Evolutionary conservation across 257 asterid genomes (phyloP), one percentile per base, ranked within the genome.

Genomic region (Ilex aquifolium): DNA sequence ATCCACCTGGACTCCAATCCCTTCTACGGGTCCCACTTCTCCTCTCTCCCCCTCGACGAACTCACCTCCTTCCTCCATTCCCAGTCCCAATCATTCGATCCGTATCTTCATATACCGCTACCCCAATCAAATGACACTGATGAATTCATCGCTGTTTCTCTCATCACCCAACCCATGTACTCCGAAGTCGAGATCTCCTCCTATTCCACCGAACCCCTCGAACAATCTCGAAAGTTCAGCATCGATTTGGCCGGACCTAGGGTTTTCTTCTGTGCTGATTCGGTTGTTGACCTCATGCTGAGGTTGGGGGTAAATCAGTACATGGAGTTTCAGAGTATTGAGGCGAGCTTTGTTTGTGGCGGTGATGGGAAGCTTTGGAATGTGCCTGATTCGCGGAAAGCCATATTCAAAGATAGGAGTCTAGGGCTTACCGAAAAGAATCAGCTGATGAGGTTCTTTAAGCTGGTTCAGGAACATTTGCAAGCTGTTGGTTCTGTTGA

Each of bases 301-400:
- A 77, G 72, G 55, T 82, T 95, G 39, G 96, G 82, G 8, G 79
- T 88, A 56, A 79, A 80, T 73, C 91, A 79, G 79, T 87, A 85
- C 75, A 85, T 93, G 95, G 95, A 90, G 79, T 93, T 93, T 82
- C 85, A 83, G 77, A 76, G 85, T n/a, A 82, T 90, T 36, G 99
- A 85, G 27, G 82, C 87, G 52, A 83, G 87, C 79, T 85, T 83
- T 69, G 50, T 90, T 61, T 51, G 80, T 51, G 77, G 72, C 21
- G 78, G 69, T 1, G 84, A 73, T 32, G 93, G 91, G 0, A 69
- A 73, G 64, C 72, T 93, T 76, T 77, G 62, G 72, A 76, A 31
- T 12, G 96, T 93, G 65, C 99, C 96, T 4, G 95, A 87, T 62
- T 87, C 94, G 7, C 68, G 95, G 71, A 82, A 83, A 42, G 97